phyloP scores from a whole-genome alignment of 2,329 filamentous ascomycete genomes.

The Verticillium zaregamsianum region DNA sequence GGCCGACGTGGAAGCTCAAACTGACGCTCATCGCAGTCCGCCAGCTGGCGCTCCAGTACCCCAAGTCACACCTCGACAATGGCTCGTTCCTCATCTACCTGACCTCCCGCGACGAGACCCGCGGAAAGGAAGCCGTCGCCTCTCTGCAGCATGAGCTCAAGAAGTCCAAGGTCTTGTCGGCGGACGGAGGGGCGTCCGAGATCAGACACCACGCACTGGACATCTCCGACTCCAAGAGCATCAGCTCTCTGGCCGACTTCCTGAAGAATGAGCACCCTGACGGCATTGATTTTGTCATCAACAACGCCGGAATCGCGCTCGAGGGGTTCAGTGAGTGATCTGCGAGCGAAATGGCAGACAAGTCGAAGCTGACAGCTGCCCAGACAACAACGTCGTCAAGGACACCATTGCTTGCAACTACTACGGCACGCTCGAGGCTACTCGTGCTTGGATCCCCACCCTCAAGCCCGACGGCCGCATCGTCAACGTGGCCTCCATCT shows the following conservation, averaged over 20 bases:
- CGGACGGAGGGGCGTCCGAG: slow-evolving; percentile 34
- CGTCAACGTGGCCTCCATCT: slow-evolving; percentile 43
- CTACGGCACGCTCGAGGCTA: slow-evolving; percentile 43
- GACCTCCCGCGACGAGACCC: slow-evolving; percentile 41
- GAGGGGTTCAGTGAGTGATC: slow-evolving; percentile 33
- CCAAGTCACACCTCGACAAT: slow-evolving; percentile 39
- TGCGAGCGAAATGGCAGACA: neutral
- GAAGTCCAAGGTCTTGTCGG: slow-evolving; percentile 38
- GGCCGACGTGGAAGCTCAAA: slow-evolving; percentile 16
- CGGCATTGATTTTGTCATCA: slow-evolving; percentile 48
- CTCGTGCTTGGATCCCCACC: slow-evolving; percentile 38
- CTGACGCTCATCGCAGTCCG: slow-evolving; percentile 46
- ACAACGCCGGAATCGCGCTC: slow-evolving; percentile 47
- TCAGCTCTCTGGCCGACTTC: slow-evolving; percentile 34
- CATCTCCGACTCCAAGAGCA: slow-evolving; percentile 39
- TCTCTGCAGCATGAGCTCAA: slow-evolving; percentile 36
- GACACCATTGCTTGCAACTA: slow-evolving; percentile 47
- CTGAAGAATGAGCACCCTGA: slow-evolving; percentile 39
- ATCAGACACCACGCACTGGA: slow-evolving; percentile 44
- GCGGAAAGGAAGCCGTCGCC: slow-evolving; percentile 42
- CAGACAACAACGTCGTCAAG: slow-evolving; percentile 40
- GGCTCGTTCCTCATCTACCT: slow-evolving; percentile 48
- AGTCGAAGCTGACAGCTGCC: neutral
- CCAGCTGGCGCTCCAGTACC: slow-evolving; percentile 49
- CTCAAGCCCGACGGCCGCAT: slow-evolving; percentile 38